Percentiles rank a stretch among this genome's conserved stretches.
Conservation (phyloP, 345 rosid species). For the Salix koriyanagi region DNA sequence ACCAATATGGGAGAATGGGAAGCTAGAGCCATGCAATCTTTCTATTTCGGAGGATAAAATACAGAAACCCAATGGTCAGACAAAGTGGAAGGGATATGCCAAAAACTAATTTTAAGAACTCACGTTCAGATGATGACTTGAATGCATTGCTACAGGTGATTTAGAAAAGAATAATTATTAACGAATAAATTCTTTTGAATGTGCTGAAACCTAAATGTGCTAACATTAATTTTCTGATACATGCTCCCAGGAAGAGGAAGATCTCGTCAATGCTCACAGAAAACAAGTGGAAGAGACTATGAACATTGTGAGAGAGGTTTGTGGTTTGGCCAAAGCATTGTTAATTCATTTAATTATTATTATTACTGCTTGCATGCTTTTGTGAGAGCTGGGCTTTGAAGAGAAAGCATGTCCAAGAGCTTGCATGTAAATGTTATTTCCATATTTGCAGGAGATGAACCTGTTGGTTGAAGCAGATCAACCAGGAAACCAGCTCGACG, state of each 20-base stretch:
- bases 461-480: conserved; percentile 88
- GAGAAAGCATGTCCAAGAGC: neutral
- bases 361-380: neutral
- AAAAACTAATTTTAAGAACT: conserved; percentile 47
- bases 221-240: conserved; percentile 6
- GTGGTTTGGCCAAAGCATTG: neutral
- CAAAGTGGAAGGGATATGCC: conserved; percentile 53
- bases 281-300: conserved; percentile 93
- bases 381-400: neutral
- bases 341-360: neutral
- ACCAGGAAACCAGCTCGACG: conserved; percentile 91
- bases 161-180: neutral
- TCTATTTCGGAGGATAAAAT: conserved; percentile 49
- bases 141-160: conserved; percentile 73
- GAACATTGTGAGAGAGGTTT: conserved; percentile 93
- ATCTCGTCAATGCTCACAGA: conserved; percentile 91
- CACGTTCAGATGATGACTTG: conserved; percentile 68
- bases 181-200: neutral
- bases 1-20: conserved; percentile 61
- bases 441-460: conserved; percentile 74
- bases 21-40: conserved; percentile 43
- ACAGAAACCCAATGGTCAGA: conserved; percentile 46
- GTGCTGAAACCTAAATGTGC: conserved; percentile 8
- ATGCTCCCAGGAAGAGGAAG: conserved; percentile 81
- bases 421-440: neutral